A percentile compares a stretch with the other conserved stretches of the same genome.
Evolutionary conservation across 2,329 filamentous ascomycete genomes (phyloP).

Genomic region (Plenodomus tracheiphilus): DNA sequence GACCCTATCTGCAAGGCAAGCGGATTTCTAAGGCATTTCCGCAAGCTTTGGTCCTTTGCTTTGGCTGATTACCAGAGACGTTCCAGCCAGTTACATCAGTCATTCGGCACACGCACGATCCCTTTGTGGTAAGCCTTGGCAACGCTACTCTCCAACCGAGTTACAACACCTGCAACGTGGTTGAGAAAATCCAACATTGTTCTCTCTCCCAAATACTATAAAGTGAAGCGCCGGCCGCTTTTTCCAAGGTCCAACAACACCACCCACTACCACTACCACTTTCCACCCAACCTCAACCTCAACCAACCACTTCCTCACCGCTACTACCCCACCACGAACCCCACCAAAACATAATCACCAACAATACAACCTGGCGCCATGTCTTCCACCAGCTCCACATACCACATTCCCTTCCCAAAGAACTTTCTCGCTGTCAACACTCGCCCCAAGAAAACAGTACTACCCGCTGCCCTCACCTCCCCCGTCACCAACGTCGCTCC

Average conservation of each 20-base stretch:
- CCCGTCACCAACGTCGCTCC: slow-evolving; percentile 26
- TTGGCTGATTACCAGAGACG: slow-evolving; percentile 13
- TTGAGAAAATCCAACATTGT: slow-evolving; percentile 1
- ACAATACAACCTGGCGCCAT: slow-evolving; percentile 35
- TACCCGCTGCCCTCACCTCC: slow-evolving; percentile 8
- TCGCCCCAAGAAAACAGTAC: slow-evolving; percentile 26
- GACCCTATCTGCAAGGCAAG: slow-evolving; percentile 13
- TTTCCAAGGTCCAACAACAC: slow-evolving; percentile 6
- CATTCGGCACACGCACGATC: slow-evolving; percentile 30
- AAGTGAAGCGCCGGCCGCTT: slow-evolving; percentile 21
- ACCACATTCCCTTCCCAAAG: slow-evolving; percentile 44
- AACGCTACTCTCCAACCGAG: slow-evolving; percentile 14
- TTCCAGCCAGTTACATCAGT: slow-evolving; percentile 25
- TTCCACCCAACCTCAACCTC: slow-evolving; percentile 5
- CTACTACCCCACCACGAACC: slow-evolving; percentile 5
- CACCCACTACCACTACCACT: slow-evolving; percentile 1
- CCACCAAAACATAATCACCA: neutral
- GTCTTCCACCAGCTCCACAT: slow-evolving; percentile 37
- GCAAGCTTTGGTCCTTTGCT: slow-evolving; percentile 9
- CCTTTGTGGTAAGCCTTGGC: slow-evolving; percentile 24
- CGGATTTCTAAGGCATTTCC: slow-evolving; percentile 11
- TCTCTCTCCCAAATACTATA: slow-evolving; percentile 7
- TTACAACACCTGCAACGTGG: slow-evolving; percentile 2
- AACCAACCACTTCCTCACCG: slow-evolving; percentile 4
- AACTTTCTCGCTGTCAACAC: slow-evolving; percentile 43